These are phyloP conservation scores for Talaromyces nanjingensis DNA, from an alignment of 495 filamentous ascomycete species.

Conservation along the genomic window DNA sequence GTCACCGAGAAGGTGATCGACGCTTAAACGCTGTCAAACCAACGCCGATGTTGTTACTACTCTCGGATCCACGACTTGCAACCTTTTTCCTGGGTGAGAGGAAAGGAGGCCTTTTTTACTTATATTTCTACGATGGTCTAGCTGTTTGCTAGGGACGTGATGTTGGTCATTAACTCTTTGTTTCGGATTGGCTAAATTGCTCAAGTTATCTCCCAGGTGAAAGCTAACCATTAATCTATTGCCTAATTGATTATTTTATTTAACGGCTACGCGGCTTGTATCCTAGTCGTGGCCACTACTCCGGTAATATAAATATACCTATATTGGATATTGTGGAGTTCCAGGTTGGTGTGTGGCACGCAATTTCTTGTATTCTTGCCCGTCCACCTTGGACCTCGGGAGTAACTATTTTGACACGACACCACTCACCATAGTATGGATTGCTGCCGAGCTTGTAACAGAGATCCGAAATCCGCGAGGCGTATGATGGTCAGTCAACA, in stretches of 20 bases:
- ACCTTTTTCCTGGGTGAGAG: background rate
- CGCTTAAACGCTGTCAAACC: background rate
- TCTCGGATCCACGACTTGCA: background rate
- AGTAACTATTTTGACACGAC: too few relatives aligned
- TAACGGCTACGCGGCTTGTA: background rate
- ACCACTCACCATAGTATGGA: too few relatives aligned
- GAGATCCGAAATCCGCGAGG: too few relatives aligned
- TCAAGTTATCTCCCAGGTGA: background rate
- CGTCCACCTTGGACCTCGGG: too few relatives aligned
- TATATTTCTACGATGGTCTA: background rate
- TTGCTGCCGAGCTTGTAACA: too few relatives aligned
- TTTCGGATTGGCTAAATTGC: background rate
- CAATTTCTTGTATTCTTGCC: too few relatives aligned
- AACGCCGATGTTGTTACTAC: background rate
- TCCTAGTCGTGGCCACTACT: background rate
- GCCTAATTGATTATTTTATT: background rate
- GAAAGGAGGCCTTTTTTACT: background rate
- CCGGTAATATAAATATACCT: too few relatives aligned
- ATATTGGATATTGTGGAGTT: too few relatives aligned
- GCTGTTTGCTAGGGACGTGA: background rate
- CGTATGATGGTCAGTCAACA: too few relatives aligned
- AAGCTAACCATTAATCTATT: background rate
- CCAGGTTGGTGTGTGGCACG: too few relatives aligned
- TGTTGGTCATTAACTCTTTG: background rate
- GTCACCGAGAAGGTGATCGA: constrained; percentile 44